Evolutionary conservation across 805 yeast genomes (phyloP), one percentile per base, ranked within the genome.

Genomic region (Wickerhamomyces tratensis): DNA sequence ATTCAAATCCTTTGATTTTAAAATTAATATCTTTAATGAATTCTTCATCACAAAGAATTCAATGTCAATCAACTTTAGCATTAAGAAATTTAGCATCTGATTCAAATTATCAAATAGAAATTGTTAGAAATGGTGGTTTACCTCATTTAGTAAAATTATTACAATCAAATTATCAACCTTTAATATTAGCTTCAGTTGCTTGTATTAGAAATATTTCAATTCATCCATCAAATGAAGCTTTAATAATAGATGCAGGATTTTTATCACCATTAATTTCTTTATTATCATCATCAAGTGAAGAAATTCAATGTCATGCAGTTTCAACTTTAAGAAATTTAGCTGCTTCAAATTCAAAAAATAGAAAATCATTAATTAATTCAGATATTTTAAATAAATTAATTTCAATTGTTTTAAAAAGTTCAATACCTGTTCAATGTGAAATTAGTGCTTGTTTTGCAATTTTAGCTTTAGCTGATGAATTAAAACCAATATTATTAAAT

Each of bases 11-110:
- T 55, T 73, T 93, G 49, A 96, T 93, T 11, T 69, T 82, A 46
- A 93, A 87, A 59, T 73, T 93, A 49, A 96, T 93, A 27, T 77
- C 77, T 49, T 72, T 93, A 50, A 91, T 93, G 98, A 94, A 86
- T 58, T 85, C 95, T 4, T 82, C 88, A 11, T 79, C 93, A 38
- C 91, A 97, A 34, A 76, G 98, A 53, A 97, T 93, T 33, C 97
- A 93, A 65, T 93, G 99, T 64, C 98, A 93, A 68, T 98, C 98
- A 1, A 94, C 98, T 5, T 71, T 93, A 48, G 98, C 98, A 2
- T 72, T 93, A 52, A 77, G 99, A 65, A 93, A 93, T 59, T 75
- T 93, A 56, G 99, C 98, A 1, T 84, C 95, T 5, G 99, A 93
- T 64, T 87, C 93, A 14, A 83, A 88, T 49, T 93, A 93, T 65